Percentiles rank a stretch among this genome's conserved stretches.
Conservation (phyloP, 768 basidiomycete species). For the Termitomyces titanicus region DNA sequence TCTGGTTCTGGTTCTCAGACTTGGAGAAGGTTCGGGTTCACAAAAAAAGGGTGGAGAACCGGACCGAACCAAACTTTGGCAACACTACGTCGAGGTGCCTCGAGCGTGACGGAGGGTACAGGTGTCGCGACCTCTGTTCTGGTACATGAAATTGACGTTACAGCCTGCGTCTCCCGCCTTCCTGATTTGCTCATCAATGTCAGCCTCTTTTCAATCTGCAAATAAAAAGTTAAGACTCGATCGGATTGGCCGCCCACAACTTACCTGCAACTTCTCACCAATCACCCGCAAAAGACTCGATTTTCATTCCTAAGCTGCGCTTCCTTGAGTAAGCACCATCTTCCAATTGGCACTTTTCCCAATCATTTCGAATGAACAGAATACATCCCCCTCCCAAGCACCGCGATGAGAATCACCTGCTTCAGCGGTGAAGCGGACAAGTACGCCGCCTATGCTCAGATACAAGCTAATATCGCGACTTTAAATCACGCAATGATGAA, state of each 20-base stretch:
- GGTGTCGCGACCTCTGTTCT: too few species aligned
- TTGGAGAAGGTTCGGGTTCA: not conserved
- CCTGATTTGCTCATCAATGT: too few species aligned
- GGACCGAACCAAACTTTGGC: conserved; percentile 2
- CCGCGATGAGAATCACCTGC: not conserved
- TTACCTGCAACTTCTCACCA: too few species aligned
- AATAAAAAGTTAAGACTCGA: too few species aligned
- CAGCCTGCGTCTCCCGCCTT: too few species aligned
- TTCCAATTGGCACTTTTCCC: not conserved
- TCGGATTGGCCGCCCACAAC: too few species aligned
- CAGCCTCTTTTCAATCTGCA: too few species aligned
- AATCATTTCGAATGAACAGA: not conserved
- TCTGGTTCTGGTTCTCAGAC: not conserved
- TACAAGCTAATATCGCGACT: not conserved
- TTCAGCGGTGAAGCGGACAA: not conserved
- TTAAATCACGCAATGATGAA: not conserved
- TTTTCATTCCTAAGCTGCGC: too few species aligned
- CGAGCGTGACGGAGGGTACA: too few species aligned
- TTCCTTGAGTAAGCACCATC: not conserved
- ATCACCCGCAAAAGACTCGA: too few species aligned
- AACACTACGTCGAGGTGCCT: too few species aligned
- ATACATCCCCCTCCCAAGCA: not conserved
- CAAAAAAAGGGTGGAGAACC: not conserved
- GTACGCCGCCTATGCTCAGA: not conserved
- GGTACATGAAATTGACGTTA: too few species aligned